Evolutionary conservation across 257 asterid genomes (phyloP).

Genomic region (Primulina huaijiensis): DNA sequence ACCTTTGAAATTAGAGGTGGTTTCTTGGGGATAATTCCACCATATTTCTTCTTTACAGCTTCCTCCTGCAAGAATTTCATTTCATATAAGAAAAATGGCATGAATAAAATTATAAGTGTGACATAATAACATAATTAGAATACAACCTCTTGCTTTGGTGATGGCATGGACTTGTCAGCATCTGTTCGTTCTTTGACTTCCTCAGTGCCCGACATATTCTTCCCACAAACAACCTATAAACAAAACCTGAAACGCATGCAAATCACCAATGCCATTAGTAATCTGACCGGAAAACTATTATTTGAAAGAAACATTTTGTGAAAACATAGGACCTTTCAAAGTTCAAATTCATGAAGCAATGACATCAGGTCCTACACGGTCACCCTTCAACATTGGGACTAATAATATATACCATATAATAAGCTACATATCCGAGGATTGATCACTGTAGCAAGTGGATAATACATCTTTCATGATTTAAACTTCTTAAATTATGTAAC

Average conservation of each 20-base stretch:
- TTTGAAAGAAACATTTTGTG: neutral
- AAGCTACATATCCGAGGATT: neutral
- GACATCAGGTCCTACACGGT: neutral
- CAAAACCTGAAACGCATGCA: slow-evolving; percentile 28
- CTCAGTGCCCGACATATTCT: slow-evolving; percentile 73
- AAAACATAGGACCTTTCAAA: neutral
- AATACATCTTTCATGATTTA: no score
- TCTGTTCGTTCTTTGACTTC: slow-evolving; percentile 57
- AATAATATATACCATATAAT: neutral
- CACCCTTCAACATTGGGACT: neutral
- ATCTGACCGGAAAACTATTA: neutral
- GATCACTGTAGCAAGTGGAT: neutral
- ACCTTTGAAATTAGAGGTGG: slow-evolving; percentile 97
- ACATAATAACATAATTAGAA: slow-evolving; percentile 17
- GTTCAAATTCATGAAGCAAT: neutral
- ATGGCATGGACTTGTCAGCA: slow-evolving; percentile 56
- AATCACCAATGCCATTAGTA: slow-evolving; percentile 8
- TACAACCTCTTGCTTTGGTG: slow-evolving; percentile 70
- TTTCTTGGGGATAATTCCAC: slow-evolving; percentile 90
- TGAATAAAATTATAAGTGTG: slow-evolving; percentile 8
- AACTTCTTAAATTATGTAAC: neutral
- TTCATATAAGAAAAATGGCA: slow-evolving; percentile 1
- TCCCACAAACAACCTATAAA: slow-evolving; percentile 30
- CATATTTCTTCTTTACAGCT: slow-evolving; percentile 81
- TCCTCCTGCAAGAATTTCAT: slow-evolving; percentile 50